phyloP scores from a whole-genome alignment of 371 early-diverging fungal genomes.

The Mucor mucedo region DNA sequence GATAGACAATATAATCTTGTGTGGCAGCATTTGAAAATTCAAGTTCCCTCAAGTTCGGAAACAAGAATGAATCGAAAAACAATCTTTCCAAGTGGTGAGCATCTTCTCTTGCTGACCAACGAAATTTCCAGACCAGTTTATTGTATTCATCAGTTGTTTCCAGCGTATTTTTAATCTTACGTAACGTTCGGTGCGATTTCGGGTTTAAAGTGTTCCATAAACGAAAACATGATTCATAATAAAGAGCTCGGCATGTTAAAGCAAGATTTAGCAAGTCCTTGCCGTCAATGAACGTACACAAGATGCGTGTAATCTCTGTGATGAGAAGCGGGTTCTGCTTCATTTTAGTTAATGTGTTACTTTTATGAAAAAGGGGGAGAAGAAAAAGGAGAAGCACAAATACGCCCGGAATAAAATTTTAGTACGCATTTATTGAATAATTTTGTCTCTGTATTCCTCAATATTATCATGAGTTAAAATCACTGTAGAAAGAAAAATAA shows the following conservation, averaged over 20 bases:
- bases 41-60: constrained; percentile 40
- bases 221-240: constrained; percentile 35
- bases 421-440: constrained; percentile 21
- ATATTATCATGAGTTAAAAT: constrained; percentile 41
- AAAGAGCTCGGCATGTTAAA: constrained; percentile 36
- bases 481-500: constrained; percentile 16
- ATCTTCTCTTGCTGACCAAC: constrained; percentile 36
- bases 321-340: constrained; percentile 41
- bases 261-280: constrained; percentile 43
- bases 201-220: constrained; percentile 47
- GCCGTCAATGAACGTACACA: constrained; percentile 39
- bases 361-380: not conserved
- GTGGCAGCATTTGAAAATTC: constrained; percentile 51
- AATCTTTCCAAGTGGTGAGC: constrained; percentile 28
- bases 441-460: constrained; percentile 40
- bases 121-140: constrained; percentile 35
- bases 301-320: constrained; percentile 42
- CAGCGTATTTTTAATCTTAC: constrained; percentile 44
- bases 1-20: constrained; percentile 41
- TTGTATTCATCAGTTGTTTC: constrained; percentile 35
- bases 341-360: constrained; percentile 5
- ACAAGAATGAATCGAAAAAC: constrained; percentile 41
- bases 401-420: not conserved
- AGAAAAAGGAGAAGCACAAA: not conserved
- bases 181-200: constrained; percentile 38